Evolutionary conservation across 805 yeast genomes (phyloP).

Genomic region (Candida morakotiae): DNA sequence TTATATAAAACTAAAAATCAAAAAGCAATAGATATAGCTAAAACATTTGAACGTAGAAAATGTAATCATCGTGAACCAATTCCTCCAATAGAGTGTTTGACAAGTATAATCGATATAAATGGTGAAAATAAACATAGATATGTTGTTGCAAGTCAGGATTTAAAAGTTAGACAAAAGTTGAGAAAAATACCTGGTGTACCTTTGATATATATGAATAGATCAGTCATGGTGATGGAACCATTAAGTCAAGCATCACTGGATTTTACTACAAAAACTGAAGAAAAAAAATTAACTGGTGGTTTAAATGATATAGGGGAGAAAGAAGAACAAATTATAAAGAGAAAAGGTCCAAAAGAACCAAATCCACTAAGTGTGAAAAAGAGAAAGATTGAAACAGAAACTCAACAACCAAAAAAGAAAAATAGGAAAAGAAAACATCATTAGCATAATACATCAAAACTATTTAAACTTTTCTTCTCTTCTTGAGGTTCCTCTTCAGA

Average conservation of each 20-base stretch:
- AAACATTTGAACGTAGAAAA: conserved; percentile 82
- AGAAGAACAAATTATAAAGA: conserved; percentile 36
- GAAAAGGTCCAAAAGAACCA: conserved; percentile 75
- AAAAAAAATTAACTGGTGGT: conserved; percentile 68
- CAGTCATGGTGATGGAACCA: conserved; percentile 97
- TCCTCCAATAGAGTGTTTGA: conserved; percentile 72
- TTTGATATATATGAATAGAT: conserved; percentile 75
- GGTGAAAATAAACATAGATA: conserved; percentile 89
- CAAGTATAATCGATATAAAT: conserved; percentile 61
- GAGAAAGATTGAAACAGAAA: conserved; percentile 38
- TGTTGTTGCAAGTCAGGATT: conserved; percentile 80
- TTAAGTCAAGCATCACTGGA: conserved; percentile 62
- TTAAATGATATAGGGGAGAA: conserved; percentile 55
- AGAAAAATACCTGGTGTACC: conserved; percentile 89
- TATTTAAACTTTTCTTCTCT: conserved; percentile 3
- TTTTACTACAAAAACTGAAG: conserved; percentile 47
- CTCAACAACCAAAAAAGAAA: conserved; percentile 11
- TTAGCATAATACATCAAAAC: conserved; percentile 8
- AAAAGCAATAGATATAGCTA: conserved; percentile 75
- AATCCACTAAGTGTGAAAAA: conserved; percentile 89
- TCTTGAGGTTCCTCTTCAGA: neutral
- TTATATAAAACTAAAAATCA: conserved; percentile 71
- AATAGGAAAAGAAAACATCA: conserved; percentile 22
- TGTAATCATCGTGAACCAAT: conserved; percentile 76
- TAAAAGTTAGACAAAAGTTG: conserved; percentile 60